Evolutionary conservation across 164 flowering plant genomes (phyloP).

Genomic region (Tetrastigma voinierianum): DNA sequence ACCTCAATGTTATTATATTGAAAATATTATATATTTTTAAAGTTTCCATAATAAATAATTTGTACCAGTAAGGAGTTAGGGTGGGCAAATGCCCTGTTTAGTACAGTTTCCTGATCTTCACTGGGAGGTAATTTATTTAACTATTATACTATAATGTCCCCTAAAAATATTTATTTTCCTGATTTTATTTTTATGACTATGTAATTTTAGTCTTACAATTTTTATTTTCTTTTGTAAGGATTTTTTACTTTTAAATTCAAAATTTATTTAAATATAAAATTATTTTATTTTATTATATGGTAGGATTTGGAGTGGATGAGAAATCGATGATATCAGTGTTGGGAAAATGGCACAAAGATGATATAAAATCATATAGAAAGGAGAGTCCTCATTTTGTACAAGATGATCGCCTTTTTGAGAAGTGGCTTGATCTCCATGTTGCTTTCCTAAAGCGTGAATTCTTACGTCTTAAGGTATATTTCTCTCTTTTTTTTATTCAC

Average conservation of each 20-base stretch:
- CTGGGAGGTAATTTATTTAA: no score
- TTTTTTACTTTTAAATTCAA: no score
- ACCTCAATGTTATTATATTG: no score
- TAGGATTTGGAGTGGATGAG: constrained; percentile 87
- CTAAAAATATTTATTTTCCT: no score
- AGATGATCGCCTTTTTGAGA: constrained; percentile 64
- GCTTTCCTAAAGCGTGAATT: constrained; percentile 56
- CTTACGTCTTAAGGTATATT: constrained; percentile 61
- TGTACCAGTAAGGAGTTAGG: no score
- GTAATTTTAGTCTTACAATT: not conserved
- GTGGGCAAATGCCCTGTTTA: no score
- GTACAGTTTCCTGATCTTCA: no score
- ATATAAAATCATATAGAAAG: constrained; percentile 51
- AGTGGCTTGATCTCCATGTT: constrained; percentile 47
- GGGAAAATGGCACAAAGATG: constrained; percentile 60
- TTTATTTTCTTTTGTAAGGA: not conserved
- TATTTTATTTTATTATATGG: not conserved
- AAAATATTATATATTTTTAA: no score
- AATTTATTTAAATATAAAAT: not conserved
- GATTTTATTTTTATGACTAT: not conserved
- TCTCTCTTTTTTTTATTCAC: not conserved
- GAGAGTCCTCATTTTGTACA: constrained; percentile 35
- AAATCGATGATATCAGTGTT: constrained; percentile 42
- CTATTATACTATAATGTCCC: no score
- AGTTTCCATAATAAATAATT: no score